These are phyloP conservation scores for Leucosporidium yakuticum DNA, from an alignment of 768 basidiomycete species.

Conservation along the genomic window DNA sequence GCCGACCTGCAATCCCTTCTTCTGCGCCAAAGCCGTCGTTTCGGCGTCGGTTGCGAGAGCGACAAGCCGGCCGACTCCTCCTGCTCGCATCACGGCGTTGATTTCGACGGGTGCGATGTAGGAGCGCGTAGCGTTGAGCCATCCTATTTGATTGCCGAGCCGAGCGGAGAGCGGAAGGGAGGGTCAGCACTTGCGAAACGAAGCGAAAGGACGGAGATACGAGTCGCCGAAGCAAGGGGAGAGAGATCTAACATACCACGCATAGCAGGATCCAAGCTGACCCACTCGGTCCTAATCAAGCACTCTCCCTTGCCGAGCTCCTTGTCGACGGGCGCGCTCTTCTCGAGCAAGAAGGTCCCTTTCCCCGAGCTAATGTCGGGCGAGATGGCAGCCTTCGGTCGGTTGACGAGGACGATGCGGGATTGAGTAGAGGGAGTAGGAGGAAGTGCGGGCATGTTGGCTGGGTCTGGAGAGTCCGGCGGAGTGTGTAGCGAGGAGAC, in stretches of 20 bases:
- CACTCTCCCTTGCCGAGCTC: conserved; percentile 50
- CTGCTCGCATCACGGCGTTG: conserved; percentile 51
- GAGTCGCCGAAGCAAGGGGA: neutral
- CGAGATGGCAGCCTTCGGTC: conserved; percentile 63
- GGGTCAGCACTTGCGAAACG: neutral
- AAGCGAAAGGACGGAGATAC: neutral
- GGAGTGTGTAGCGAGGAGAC: neutral
- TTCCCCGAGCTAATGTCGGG: conserved; percentile 40
- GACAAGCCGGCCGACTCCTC: conserved; percentile 50
- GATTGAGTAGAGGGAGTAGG: conserved; percentile 19
- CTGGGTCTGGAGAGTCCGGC: neutral
- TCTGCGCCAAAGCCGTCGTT: conserved; percentile 17
- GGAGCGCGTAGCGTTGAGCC: conserved; percentile 64
- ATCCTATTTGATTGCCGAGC: conserved; percentile 41
- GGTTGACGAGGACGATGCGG: conserved; percentile 62
- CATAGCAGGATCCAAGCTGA: conserved; percentile 84
- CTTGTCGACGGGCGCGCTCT: conserved; percentile 32
- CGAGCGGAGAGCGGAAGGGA: neutral
- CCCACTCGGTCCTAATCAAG: conserved; percentile 70
- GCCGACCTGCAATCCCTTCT: conserved; percentile 51
- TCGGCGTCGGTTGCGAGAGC: conserved; percentile 54
- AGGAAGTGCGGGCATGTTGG: conserved; percentile 12
- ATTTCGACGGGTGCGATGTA: conserved; percentile 66
- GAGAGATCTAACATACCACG: conserved; percentile 47
- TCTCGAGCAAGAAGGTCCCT: conserved; percentile 60